phyloP scores from a whole-genome alignment of 495 filamentous ascomycete species.

The Hypoxylon intermedium region DNA sequence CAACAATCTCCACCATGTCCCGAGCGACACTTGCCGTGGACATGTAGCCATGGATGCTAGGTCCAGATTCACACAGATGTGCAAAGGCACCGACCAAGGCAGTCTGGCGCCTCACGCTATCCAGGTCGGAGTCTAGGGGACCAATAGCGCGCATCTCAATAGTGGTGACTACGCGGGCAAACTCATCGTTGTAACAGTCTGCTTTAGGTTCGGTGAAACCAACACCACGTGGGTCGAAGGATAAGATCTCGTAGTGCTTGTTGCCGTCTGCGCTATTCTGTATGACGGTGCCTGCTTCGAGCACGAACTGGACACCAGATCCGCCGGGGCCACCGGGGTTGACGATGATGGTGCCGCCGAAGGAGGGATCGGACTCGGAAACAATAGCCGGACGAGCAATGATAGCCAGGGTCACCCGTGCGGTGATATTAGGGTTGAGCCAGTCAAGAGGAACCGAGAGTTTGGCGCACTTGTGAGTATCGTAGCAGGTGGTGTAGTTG shows the following conservation, averaged over 20 bases:
- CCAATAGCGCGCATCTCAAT: conserved; percentile 30
- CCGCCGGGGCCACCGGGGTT: conserved; percentile 36
- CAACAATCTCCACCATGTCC: conserved; percentile 54
- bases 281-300: conserved; percentile 23
- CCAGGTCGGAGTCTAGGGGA: conserved; percentile 11
- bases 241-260: conserved; percentile 48
- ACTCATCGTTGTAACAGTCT: conserved; percentile 47
- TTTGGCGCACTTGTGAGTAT: conserved; percentile 25
- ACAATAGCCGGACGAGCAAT: conserved; percentile 29
- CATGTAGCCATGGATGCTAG: conserved; percentile 23
- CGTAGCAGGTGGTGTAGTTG: conserved; percentile 30
- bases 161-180: conserved; percentile 22
- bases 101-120: conserved; percentile 38
- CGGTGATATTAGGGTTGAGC: conserved; percentile 18
- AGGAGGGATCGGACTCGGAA: conserved; percentile 29
- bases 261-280: conserved; percentile 17
- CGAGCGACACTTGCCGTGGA: conserved; percentile 44
- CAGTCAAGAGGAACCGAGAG: conserved; percentile 36
- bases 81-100: conserved; percentile 36
- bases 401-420: conserved; percentile 25
- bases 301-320: conserved; percentile 41
- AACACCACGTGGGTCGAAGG: conserved; percentile 55
- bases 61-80: conserved; percentile 18
- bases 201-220: conserved; percentile 46
- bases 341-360: conserved; percentile 36